Percentiles rank a stretch among this genome's conserved stretches.
These are phyloP conservation scores for Chrysoporthe cubensis DNA, from an alignment of 2,329 filamentous ascomycete genomes.

Conservation along the genomic window DNA sequence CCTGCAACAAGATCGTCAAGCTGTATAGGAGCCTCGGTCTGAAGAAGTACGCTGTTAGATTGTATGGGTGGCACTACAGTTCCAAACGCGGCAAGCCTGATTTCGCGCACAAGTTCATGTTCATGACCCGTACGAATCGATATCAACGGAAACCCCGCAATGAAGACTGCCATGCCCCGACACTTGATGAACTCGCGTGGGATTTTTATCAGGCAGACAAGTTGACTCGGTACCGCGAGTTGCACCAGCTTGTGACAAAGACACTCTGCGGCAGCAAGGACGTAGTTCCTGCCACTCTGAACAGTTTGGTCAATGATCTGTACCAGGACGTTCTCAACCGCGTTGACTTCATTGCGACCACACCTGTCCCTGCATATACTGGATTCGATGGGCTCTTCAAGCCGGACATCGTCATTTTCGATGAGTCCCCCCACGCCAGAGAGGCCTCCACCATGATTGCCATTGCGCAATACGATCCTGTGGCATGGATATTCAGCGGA, in stretches of 20 bases:
- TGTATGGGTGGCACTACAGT: conserved; percentile 47
- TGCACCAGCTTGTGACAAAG: conserved; percentile 40
- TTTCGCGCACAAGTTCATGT: conserved; percentile 43
- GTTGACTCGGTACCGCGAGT: conserved; percentile 40
- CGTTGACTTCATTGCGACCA: conserved; percentile 51
- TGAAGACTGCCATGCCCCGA: conserved; percentile 39
- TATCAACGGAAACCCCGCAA: conserved; percentile 20
- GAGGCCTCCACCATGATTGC: conserved; percentile 51
- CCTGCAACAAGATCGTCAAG: conserved; percentile 45
- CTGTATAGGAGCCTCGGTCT: conserved; percentile 43
- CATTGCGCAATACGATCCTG: conserved; percentile 46
- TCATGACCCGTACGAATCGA: conserved; percentile 29
- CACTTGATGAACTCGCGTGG: conserved; percentile 50
- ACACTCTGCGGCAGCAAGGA: conserved; percentile 32
- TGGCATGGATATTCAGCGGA: conserved; percentile 50
- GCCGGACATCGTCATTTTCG: conserved; percentile 84
- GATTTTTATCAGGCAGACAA: conserved; percentile 42
- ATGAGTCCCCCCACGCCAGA: conserved; percentile 61
- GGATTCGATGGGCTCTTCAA: conserved; percentile 61
- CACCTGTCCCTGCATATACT: conserved; percentile 47
- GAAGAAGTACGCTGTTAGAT: conserved; percentile 41
- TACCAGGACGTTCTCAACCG: conserved; percentile 44
- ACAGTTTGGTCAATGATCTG: conserved; percentile 39
- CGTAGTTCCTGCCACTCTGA: conserved; percentile 36
- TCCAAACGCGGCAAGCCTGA: conserved; percentile 37